A percentile compares a stretch with the other conserved stretches of the same genome.
Conservation (phyloP, 2,329 filamentous ascomycete genomes). For the Lasiodiplodia hormozganensis region DNA sequence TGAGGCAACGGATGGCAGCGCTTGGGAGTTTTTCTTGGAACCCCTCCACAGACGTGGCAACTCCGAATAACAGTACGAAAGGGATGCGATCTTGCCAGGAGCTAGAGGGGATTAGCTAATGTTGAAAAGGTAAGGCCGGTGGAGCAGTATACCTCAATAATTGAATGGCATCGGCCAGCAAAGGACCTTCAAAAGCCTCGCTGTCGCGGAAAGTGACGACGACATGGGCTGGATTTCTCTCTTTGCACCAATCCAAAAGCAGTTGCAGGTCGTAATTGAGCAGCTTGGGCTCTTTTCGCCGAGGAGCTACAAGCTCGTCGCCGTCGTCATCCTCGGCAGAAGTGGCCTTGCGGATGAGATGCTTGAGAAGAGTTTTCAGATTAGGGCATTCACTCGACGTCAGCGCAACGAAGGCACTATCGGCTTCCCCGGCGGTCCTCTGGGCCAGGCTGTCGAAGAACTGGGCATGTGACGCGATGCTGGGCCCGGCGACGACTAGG, state of each 20-base stretch:
- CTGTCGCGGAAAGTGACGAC: slow-evolving; percentile 81
- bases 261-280: slow-evolving; percentile 82
- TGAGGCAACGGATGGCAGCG: slow-evolving; percentile 69
- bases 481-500: slow-evolving; percentile 79
- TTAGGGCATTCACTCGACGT: slow-evolving; percentile 76
- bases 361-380: slow-evolving; percentile 74
- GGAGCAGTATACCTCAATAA: slow-evolving; percentile 67
- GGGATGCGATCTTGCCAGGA: slow-evolving; percentile 78
- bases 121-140: not conserved
- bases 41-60: slow-evolving; percentile 82
- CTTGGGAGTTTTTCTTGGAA: slow-evolving; percentile 77
- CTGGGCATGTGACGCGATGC: slow-evolving; percentile 75
- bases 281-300: slow-evolving; percentile 65
- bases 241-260: slow-evolving; percentile 65
- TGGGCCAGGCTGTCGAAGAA: slow-evolving; percentile 64
- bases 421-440: not conserved
- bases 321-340: slow-evolving; percentile 64
- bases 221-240: slow-evolving; percentile 64
- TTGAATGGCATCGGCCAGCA: slow-evolving; percentile 75
- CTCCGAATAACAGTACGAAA: slow-evolving; percentile 77
- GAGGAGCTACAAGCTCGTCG: slow-evolving; percentile 39
- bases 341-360: slow-evolving; percentile 72
- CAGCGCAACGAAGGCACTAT: slow-evolving; percentile 68
- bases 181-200: slow-evolving; percentile 76
- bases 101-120: slow-evolving; percentile 44